A percentile compares a stretch with the other conserved stretches of the same genome.
Conservation (phyloP, 2,329 filamentous ascomycete genomes). For the Orbilia oligospora region DNA sequence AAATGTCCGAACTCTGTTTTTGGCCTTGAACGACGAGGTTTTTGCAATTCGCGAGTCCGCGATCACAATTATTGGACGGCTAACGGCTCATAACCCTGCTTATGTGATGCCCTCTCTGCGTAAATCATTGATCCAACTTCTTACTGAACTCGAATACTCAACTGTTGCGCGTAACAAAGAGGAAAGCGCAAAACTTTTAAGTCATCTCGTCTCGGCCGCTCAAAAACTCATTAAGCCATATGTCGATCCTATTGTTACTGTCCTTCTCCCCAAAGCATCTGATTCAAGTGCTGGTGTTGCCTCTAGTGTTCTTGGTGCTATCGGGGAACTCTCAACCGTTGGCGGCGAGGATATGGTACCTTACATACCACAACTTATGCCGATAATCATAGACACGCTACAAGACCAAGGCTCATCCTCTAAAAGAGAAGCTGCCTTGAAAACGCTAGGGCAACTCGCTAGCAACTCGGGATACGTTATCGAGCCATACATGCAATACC, state of each 20-base stretch:
- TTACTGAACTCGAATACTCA: constrained; percentile 96
- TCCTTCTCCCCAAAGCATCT: constrained; percentile 91
- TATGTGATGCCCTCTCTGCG: constrained; percentile 97
- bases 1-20: constrained; percentile 94
- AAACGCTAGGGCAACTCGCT: constrained; percentile 90
- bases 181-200: constrained; percentile 93
- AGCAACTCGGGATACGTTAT: constrained; percentile 99
- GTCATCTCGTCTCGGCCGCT: constrained; percentile 91
- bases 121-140: constrained; percentile 93
- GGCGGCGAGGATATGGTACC: constrained; percentile 93
- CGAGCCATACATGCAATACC: constrained; percentile 93
- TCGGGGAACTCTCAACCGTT: constrained; percentile 93
- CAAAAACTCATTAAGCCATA: constrained; percentile 95
- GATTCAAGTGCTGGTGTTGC: constrained; percentile 90
- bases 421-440: constrained; percentile 91
- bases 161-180: constrained; percentile 95
- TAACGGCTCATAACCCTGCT: constrained; percentile 91
- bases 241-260: constrained; percentile 94
- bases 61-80: constrained; percentile 93
- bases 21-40: constrained; percentile 94
- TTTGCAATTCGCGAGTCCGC: constrained; percentile 94
- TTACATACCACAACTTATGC: constrained; percentile 94
- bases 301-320: constrained; percentile 92
- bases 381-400: constrained; percentile 90
- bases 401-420: constrained; percentile 92